Evolutionary conservation across 352 stramenopile species (phyloP).

Genomic region (Phytophthora constricta): DNA sequence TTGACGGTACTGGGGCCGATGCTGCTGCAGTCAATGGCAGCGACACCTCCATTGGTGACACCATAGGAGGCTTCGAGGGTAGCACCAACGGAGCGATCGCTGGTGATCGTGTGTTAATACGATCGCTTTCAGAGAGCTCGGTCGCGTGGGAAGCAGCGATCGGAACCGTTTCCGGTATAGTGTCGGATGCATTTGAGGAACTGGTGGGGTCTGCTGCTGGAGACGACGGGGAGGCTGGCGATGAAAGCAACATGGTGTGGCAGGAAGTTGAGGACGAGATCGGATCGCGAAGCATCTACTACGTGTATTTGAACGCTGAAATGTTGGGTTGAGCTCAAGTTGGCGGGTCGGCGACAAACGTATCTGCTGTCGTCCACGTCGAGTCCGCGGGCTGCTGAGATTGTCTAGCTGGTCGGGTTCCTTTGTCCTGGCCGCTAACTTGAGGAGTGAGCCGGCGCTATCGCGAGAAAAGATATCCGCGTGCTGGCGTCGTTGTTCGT

Average conservation of each 20-base stretch:
- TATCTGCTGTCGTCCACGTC: too few relatives aligned
- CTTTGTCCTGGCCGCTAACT: constrained; percentile 29
- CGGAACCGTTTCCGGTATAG: constrained; percentile 19
- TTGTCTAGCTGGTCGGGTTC: constrained; percentile 6
- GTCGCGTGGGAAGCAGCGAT: constrained; percentile 14
- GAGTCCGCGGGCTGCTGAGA: constrained; percentile 5
- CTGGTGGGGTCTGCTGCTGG: constrained; percentile 15
- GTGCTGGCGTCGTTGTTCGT: constrained; percentile 30
- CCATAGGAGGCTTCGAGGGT: constrained; percentile 27
- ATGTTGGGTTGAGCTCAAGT: too few relatives aligned
- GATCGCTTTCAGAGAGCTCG: constrained; percentile 28
- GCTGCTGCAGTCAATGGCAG: constrained; percentile 18
- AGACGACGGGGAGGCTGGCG: constrained; percentile 13
- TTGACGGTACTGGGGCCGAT: constrained; percentile 29
- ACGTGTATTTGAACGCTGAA: constrained; percentile 17
- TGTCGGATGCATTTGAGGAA: constrained; percentile 6
- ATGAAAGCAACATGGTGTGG: constrained; percentile 27
- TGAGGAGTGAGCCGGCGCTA: constrained; percentile 46
- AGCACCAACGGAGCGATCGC: constrained; percentile 35
- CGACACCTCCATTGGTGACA: constrained; percentile 29
- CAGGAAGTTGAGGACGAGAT: constrained; percentile 21
- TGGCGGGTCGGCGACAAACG: too few relatives aligned
- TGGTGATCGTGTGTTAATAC: constrained; percentile 30
- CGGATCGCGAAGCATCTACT: constrained; percentile 36
- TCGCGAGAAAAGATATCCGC: constrained; percentile 49